These are phyloP conservation scores for Theobroma cacao DNA, from an alignment of 345 rosid species.

Conservation along the genomic window DNA sequence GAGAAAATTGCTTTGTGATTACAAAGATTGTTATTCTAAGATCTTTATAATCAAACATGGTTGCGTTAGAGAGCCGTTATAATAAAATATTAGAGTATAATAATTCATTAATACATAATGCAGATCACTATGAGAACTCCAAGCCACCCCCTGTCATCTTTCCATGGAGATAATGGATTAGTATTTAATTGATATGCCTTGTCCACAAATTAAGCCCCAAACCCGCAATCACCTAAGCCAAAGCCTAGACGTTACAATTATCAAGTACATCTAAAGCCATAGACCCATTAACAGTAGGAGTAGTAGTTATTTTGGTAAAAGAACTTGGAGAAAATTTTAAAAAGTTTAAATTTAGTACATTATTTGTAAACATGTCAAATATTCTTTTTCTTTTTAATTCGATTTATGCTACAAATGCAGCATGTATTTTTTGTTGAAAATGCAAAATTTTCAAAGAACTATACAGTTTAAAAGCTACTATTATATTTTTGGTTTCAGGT, in stretches of 20 bases:
- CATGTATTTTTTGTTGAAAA: too few relatives aligned
- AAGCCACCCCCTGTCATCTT: neutral
- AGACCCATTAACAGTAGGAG: neutral
- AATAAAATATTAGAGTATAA: slow-evolving; percentile 8
- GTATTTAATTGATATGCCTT: neutral
- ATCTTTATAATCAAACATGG: slow-evolving; percentile 21
- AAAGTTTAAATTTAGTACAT: too few relatives aligned
- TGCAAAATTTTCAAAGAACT: neutral
- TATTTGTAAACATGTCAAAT: too few relatives aligned
- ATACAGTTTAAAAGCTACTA: too few relatives aligned
- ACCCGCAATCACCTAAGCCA: neutral
- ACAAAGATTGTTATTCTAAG: slow-evolving; percentile 6
- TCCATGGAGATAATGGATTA: neutral
- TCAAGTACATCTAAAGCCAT: too few relatives aligned
- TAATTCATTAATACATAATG: neutral
- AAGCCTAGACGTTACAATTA: neutral
- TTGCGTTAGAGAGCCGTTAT: slow-evolving; percentile 9
- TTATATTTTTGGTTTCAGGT: neutral
- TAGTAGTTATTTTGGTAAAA: neutral
- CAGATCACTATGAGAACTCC: neutral
- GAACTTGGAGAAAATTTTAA: too few relatives aligned
- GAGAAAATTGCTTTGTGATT: slow-evolving; percentile 3
- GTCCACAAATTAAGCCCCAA: neutral
- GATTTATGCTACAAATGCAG: neutral
- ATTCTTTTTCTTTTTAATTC: neutral